phyloP scores from a whole-genome alignment of 495 filamentous ascomycete genomes.

The Emericellopsis terricola region DNA sequence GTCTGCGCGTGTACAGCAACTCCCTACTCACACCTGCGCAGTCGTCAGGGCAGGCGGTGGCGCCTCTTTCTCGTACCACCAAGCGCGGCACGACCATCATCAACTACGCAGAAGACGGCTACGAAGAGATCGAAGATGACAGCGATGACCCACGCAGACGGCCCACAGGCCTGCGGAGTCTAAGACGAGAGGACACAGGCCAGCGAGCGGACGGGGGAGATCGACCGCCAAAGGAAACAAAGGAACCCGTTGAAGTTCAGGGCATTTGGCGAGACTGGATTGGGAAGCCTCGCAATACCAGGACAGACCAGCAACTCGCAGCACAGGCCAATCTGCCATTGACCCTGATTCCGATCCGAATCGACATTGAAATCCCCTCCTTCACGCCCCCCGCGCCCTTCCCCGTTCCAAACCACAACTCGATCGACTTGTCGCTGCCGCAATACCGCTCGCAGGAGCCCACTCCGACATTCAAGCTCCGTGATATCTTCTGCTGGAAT shows the following conservation, averaged over 20 bases:
- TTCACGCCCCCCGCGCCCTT: constrained; percentile 60
- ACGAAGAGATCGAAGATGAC: constrained; percentile 86
- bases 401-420: constrained; percentile 39
- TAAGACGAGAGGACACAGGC: constrained; percentile 57
- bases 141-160: constrained; percentile 52
- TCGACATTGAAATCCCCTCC: constrained; percentile 78
- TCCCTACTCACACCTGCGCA: constrained; percentile 80
- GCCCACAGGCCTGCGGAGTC: constrained; percentile 68
- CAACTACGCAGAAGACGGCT: constrained; percentile 94
- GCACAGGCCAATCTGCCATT: constrained; percentile 74
- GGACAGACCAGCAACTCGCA: constrained; percentile 57
- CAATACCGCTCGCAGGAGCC: constrained; percentile 62
- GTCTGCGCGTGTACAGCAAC: constrained; percentile 81
- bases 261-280: constrained; percentile 87
- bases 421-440: constrained; percentile 43
- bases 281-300: constrained; percentile 35
- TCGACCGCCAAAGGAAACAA: constrained; percentile 72
- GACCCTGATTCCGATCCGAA: constrained; percentile 85
- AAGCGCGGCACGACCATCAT: constrained; percentile 93
- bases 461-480: constrained; percentile 66
- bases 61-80: constrained; percentile 64
- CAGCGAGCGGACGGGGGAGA: constrained; percentile 40
- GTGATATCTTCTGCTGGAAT: constrained; percentile 95
- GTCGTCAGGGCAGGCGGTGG: constrained; percentile 41
- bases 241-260: constrained; percentile 63